A percentile compares a stretch with the other conserved stretches of the same genome.
phyloP scores from a whole-genome alignment of 495 filamentous ascomycete genomes.

The Xylaria nigripes region DNA sequence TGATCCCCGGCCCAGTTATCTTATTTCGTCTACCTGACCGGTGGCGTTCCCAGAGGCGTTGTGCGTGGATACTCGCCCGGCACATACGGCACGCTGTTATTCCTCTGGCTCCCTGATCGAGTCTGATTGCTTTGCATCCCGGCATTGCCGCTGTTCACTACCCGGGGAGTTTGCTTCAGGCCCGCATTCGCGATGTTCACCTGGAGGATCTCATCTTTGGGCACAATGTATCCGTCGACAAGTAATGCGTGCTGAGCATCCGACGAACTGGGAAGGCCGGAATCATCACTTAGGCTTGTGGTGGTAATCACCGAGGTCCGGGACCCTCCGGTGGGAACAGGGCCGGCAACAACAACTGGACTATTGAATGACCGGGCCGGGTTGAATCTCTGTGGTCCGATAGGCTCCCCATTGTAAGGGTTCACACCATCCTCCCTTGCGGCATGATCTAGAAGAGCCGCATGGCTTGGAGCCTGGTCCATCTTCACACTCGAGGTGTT shows the following conservation, averaged over 20 bases:
- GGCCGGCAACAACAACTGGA: slow-evolving; percentile 15
- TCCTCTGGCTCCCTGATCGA: slow-evolving; percentile 19
- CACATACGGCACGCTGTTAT: slow-evolving; percentile 42
- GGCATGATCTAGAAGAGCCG: slow-evolving; percentile 29
- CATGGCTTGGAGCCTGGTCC: slow-evolving; percentile 30
- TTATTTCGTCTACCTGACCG: slow-evolving; percentile 12
- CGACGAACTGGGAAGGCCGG: slow-evolving; percentile 18
- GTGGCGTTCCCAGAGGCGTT: slow-evolving; percentile 14
- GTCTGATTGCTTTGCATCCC: slow-evolving; percentile 9
- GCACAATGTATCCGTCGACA: slow-evolving; percentile 5
- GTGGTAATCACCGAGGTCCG: slow-evolving; percentile 11
- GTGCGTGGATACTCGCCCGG: slow-evolving; percentile 50
- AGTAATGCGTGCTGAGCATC: not conserved
- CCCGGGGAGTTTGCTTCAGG: slow-evolving; percentile 5
- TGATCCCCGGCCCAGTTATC: too few relatives aligned
- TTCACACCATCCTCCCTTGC: slow-evolving; percentile 39
- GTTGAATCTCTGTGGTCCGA: slow-evolving; percentile 12
- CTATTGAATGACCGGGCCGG: not conserved
- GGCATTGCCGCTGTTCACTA: not conserved
- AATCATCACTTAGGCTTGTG: slow-evolving; percentile 22
- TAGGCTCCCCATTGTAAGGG: slow-evolving; percentile 34
- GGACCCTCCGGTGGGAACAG: slow-evolving; percentile 1
- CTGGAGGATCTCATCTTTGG: slow-evolving; percentile 17
- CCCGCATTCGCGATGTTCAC: slow-evolving; percentile 10
- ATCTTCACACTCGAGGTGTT: slow-evolving; percentile 26